These are phyloP conservation scores for Globisporangium ultimum DNA, from an alignment of 352 stramenopile genomes.

Conservation along the genomic window DNA sequence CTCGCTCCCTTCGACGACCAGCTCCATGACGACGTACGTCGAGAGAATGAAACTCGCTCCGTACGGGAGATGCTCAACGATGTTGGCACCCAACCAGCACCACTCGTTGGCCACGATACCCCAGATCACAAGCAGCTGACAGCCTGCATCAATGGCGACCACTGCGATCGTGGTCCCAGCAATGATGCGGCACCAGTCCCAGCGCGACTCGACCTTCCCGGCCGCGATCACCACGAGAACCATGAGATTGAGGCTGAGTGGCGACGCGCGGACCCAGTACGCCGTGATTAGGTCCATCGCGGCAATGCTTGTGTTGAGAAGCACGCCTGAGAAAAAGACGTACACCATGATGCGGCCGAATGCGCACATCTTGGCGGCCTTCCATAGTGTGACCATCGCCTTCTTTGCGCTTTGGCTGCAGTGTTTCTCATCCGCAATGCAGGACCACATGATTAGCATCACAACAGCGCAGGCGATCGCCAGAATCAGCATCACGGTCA, in stretches of 20 bases:
- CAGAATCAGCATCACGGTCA: conserved; percentile 33
- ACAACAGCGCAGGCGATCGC: conserved; percentile 27
- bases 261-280: conserved; percentile 21
- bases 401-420: conserved; percentile 1
- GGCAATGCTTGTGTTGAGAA: conserved; percentile 13
- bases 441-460: conserved; percentile 26
- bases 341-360: conserved; percentile 23
- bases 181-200: conserved; percentile 14
- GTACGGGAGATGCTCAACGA: conserved; percentile 9
- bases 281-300: conserved; percentile 12
- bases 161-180: conserved; percentile 1
- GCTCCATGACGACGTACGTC: conserved; percentile 18
- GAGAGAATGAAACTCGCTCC: conserved; percentile 15
- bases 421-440: conserved; percentile 12
- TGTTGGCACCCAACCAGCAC: conserved; percentile 4
- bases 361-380: conserved; percentile 13
- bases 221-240: not conserved
- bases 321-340: conserved; percentile 20
- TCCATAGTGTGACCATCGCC: conserved; percentile 19
- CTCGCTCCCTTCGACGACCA: conserved; percentile 22
- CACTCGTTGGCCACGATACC: conserved; percentile 16
- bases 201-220: conserved; percentile 16
- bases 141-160: conserved; percentile 11
- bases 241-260: conserved; percentile 15
- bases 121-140: conserved; percentile 12